Evolutionary conservation across 2,329 filamentous ascomycete species (phyloP), one percentile per base, ranked within the genome.

Genomic region (Fusarium papillatum): DNA sequence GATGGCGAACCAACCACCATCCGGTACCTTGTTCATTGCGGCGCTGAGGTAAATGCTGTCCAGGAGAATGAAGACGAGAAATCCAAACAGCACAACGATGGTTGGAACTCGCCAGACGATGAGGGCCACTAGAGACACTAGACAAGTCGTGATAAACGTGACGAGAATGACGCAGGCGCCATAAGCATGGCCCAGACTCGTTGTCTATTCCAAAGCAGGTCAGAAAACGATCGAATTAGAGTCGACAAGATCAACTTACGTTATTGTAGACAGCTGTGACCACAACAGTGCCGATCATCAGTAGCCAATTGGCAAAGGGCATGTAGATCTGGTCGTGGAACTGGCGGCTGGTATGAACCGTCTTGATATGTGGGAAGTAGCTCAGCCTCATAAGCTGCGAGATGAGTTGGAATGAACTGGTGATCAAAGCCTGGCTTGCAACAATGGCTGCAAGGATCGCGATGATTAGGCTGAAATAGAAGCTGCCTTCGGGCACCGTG

Each of bases 121-220:
- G 4, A 95, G 87, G 0, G 94, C 92, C 2, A 93, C 92, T 1
- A 96, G 85, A 0, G 93, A 89, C 2, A 95, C 92, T 88, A 96
- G 92, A 81, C 90, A 93, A 0, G 94, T 95, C 66, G 93, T 93
- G 79, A 96, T 92, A 81, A 95, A 95, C 0, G 94, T 95, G 53
- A 95, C 94, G 61, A 94, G 90, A 77, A 95, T 95, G 80, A 96
- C 94, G 76, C 94, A 96, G 10, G 95, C 92, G 46, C 94, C 93
- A 77, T 95, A 95, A 0, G 94, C 94, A 78, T 95, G 91, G 29
- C 94, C 94, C 0, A 95, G 88, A 67, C 88, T 87, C 1, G 91
- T 93, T 1, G 93, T 94, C 87, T 82, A 55, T 29, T 26, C 29
- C 16, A 17, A 48, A 29, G 16, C 14, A 24, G 11, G 91, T 71